phyloP scores from a whole-genome alignment of 305 asterid species.

The Ajuga reptans region DNA sequence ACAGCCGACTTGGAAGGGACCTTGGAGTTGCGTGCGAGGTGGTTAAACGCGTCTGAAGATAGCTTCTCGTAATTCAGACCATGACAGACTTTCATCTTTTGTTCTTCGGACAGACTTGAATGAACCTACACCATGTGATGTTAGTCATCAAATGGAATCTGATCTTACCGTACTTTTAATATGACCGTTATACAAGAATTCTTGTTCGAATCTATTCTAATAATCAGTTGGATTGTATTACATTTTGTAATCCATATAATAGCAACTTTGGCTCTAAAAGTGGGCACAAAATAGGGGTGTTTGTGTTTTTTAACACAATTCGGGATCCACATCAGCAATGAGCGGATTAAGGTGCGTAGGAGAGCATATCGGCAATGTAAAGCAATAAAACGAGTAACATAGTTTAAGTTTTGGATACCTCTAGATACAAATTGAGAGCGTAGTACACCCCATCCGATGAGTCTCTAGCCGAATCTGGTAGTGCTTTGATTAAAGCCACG shows the following conservation, averaged over 20 bases:
- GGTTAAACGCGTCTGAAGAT: conserved; percentile 50
- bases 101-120: conserved; percentile 54
- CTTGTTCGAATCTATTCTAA: not conserved
- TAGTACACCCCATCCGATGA: conserved; percentile 50
- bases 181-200: not conserved
- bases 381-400: not conserved
- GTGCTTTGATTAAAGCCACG: conserved; percentile 41
- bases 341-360: not conserved
- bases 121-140: conserved; percentile 44
- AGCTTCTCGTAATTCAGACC: conserved; percentile 62
- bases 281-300: not conserved
- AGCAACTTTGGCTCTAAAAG: not conserved
- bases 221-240: not conserved
- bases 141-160: not conserved
- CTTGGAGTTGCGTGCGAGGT: conserved; percentile 44
- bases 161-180: not conserved
- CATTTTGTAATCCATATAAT: not conserved
- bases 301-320: no score
- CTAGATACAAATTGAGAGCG: conserved; percentile 55
- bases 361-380: not conserved
- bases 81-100: conserved; percentile 41
- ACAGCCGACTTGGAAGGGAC: conserved; percentile 55
- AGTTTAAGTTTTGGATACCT: conserved; percentile 30
- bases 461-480: conserved; percentile 66
- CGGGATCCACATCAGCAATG: not conserved